Conservation (phyloP, 108 stramenopile genomes). For the Nannochloropsis oceanica region DNA sequence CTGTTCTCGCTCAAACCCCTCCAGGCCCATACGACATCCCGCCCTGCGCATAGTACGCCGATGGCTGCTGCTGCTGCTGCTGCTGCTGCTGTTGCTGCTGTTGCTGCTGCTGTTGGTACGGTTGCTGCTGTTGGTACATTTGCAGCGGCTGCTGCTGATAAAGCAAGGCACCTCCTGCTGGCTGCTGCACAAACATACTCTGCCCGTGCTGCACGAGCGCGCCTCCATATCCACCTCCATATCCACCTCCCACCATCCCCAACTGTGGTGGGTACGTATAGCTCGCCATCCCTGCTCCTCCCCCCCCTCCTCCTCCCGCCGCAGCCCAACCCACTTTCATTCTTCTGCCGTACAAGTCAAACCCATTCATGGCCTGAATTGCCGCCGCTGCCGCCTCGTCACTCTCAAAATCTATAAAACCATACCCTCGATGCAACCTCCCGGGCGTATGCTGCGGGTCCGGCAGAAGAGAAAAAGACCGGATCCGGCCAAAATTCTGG, state of each 20-base stretch:
- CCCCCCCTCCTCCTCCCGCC: not conserved
- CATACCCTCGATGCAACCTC: slow-evolving; percentile 17
- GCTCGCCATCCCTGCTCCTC: not conserved
- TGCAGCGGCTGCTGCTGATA: not conserved
- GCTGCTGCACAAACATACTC: not conserved
- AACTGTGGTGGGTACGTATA: not conserved
- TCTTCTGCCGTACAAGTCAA: slow-evolving; percentile 10
- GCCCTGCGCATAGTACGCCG: not conserved
- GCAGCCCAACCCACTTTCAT: slow-evolving; percentile 15
- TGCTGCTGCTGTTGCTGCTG: not conserved
- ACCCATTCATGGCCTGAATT: slow-evolving; percentile 10
- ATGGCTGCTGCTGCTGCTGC: not conserved
- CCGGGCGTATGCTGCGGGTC: not conserved
- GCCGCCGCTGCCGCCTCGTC: slow-evolving; percentile 1
- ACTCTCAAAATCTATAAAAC: slow-evolving; percentile 18
- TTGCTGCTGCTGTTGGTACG: not conserved
- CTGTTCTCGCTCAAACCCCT: not conserved
- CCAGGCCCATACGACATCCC: not conserved
- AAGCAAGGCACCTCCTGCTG: not conserved
- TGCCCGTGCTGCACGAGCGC: not conserved
- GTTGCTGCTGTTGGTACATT: not conserved
- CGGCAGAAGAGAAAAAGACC: not conserved
- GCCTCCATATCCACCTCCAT: not conserved
- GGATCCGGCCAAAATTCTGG: slow-evolving; percentile 11
- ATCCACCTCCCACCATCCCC: not conserved